Evolutionary conservation across 2,329 filamentous ascomycete species (phyloP).

Genomic region (Lachnellula hyalina): DNA sequence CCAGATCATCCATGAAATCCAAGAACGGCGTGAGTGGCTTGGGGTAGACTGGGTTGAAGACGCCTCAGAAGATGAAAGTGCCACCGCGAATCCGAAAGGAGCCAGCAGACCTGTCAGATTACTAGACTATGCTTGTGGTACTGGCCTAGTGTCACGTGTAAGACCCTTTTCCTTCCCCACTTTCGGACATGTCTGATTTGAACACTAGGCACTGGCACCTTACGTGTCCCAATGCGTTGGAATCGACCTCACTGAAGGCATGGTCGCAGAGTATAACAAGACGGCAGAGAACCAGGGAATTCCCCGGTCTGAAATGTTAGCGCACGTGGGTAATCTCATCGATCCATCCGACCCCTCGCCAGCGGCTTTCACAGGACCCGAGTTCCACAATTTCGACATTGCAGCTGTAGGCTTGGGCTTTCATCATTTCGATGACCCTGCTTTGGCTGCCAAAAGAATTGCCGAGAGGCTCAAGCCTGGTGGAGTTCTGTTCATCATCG

Average conservation of each 20-base stretch:
- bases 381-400: constrained; percentile 66
- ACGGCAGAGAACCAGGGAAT: constrained; percentile 52
- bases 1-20: constrained; percentile 50
- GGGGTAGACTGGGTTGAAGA: constrained; percentile 50
- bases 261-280: constrained; percentile 63
- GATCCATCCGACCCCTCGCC: constrained; percentile 42
- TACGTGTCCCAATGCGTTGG: constrained; percentile 60
- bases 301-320: constrained; percentile 46
- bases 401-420: constrained; percentile 57
- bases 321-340: constrained; percentile 53
- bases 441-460: constrained; percentile 52
- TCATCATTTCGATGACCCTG: constrained; percentile 64
- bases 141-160: constrained; percentile 60
- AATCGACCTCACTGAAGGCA: constrained; percentile 65
- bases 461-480: constrained; percentile 58
- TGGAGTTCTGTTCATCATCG: constrained; percentile 62
- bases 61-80: constrained; percentile 24
- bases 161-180: constrained; percentile 23
- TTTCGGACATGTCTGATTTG: not conserved
- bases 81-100: constrained; percentile 3
- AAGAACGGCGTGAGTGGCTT: constrained; percentile 52
- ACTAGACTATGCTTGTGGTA: constrained; percentile 74
- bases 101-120: constrained; percentile 42
- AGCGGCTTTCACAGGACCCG: constrained; percentile 44
- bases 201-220: constrained; percentile 49